Evolutionary conservation across 345 rosid genomes (phyloP), one percentile per base, ranked within the genome.

Genomic region (Populus ilicifolia): DNA sequence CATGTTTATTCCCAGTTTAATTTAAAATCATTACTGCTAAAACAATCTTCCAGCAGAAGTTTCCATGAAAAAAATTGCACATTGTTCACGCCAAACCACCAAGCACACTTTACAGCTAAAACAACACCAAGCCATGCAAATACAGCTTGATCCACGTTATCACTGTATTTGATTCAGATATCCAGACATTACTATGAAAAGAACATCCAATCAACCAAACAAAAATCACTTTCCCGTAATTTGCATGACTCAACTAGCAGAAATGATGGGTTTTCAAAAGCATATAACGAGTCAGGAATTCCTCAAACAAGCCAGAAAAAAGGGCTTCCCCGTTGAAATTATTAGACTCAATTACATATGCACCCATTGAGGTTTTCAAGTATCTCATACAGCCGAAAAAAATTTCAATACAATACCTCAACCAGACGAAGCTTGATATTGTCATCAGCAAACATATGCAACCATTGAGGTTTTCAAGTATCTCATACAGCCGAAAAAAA

Each of bases 351-450:
- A 6, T 50, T 50, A 50, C 56, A 50, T 50, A 50, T 50, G 56
- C 56, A 50, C 8, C 8, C 20, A 17, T 18, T 50, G 56, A 50
- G 17, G 10, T 62, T 11, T 67, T 23, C 38, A 76, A 23, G 36
- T 3, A 18, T 29, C 9, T 21, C 29, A 71, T 9, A 20, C 11
- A 79, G 44, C 63, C 12, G 6, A n/a, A n/a, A 23, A 33, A 13
- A 46, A 46, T 14, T 46, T 46, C 50, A 70, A 25, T 36, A 46
- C 2, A 46, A 56, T 83, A 90, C 99, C 94, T 95, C 99, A 18
- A 95, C 98, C 65, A 95, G 92, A 68, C 93, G 90, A 71, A 95
- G 93, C 83, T 84, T 85, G 73, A 93, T 67, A 78, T 70, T 89
- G 80, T 90, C 86, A 75, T 90, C 99, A 5, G 99, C 98, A 72